A percentile compares a stretch with the other conserved stretches of the same genome.
These are phyloP conservation scores for Aspergillus nidulans DNA, from an alignment of 495 filamentous ascomycete genomes.

Conservation along the genomic window DNA sequence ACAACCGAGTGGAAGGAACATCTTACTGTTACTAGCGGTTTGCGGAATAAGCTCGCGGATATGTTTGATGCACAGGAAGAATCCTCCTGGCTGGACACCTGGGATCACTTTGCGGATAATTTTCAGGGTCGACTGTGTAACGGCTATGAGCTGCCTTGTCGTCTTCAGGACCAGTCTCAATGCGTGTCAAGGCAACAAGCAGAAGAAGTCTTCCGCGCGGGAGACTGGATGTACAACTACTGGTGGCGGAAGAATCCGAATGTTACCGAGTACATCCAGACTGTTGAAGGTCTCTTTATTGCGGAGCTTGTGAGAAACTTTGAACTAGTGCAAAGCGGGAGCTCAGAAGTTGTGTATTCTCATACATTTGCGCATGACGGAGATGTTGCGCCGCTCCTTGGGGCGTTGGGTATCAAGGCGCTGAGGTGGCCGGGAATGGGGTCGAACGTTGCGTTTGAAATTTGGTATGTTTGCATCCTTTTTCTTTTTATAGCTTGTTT, in stretches of 20 bases:
- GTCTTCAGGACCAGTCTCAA: slow-evolving; percentile 21
- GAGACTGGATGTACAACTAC: slow-evolving; percentile 47
- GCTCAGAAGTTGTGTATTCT: slow-evolving; percentile 23
- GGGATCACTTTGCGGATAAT: slow-evolving; percentile 44
- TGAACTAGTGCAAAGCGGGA: slow-evolving; percentile 25
- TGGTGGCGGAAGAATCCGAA: slow-evolving; percentile 38
- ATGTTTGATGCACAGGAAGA: slow-evolving; percentile 31
- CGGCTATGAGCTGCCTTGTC: slow-evolving; percentile 37
- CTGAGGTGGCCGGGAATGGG: slow-evolving; percentile 36
- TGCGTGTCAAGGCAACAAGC: slow-evolving; percentile 34
- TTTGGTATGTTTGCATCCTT: slow-evolving; percentile 22
- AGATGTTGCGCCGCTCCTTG: slow-evolving; percentile 30
- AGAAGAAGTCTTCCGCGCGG: slow-evolving; percentile 39
- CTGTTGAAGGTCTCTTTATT: slow-evolving; percentile 39
- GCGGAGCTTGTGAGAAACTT: slow-evolving; percentile 35
- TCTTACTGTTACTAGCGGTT: slow-evolving; percentile 25
- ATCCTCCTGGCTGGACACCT: slow-evolving; percentile 33
- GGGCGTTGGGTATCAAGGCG: slow-evolving; percentile 26
- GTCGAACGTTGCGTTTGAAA: slow-evolving; percentile 32
- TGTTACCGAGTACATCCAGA: slow-evolving; percentile 35
- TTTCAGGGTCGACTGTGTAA: slow-evolving; percentile 44
- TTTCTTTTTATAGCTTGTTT: neutral
- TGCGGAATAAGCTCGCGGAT: slow-evolving; percentile 29
- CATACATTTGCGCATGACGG: slow-evolving; percentile 36
- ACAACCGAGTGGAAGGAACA: slow-evolving; percentile 36